Evolutionary conservation across 352 stramenopile genomes (phyloP).

Genomic region (Sclerospora graminicola): DNA sequence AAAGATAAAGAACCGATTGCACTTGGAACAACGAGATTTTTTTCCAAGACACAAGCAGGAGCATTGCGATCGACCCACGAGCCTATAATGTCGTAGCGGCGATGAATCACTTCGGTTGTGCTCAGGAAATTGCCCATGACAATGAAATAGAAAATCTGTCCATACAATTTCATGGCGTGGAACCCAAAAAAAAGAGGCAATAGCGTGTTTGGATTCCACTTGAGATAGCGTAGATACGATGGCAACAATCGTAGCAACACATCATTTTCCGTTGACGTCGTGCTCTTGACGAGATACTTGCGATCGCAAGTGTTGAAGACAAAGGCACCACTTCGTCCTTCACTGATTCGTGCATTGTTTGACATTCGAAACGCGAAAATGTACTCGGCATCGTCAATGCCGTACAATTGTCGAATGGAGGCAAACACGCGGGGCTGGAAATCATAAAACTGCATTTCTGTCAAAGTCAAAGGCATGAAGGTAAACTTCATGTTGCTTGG

Average conservation of each 20-base stretch:
- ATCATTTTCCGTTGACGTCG: conserved; percentile 76
- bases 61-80: conserved; percentile 84
- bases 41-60: conserved; percentile 58
- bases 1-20: conserved; percentile 78
- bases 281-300: conserved; percentile 87
- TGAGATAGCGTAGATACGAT: conserved; percentile 83
- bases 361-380: conserved; percentile 77
- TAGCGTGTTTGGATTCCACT: conserved; percentile 70
- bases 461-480: conserved; percentile 59
- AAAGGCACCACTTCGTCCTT: conserved; percentile 62
- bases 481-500: conserved; percentile 34
- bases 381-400: conserved; percentile 60
- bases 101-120: conserved; percentile 79
- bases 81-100: conserved; percentile 89
- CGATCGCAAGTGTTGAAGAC: conserved; percentile 89
- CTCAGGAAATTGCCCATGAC: conserved; percentile 89
- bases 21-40: conserved; percentile 76
- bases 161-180: conserved; percentile 83
- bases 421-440: conserved; percentile 77
- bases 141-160: conserved; percentile 89
- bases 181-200: conserved; percentile 87
- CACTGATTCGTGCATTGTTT: conserved; percentile 54
- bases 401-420: conserved; percentile 52
- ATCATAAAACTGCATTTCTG: conserved; percentile 84
- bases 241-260: conserved; percentile 80